Evolutionary conservation across 805 yeast species (phyloP).

Genomic region (Teunomyces cretensis): DNA sequence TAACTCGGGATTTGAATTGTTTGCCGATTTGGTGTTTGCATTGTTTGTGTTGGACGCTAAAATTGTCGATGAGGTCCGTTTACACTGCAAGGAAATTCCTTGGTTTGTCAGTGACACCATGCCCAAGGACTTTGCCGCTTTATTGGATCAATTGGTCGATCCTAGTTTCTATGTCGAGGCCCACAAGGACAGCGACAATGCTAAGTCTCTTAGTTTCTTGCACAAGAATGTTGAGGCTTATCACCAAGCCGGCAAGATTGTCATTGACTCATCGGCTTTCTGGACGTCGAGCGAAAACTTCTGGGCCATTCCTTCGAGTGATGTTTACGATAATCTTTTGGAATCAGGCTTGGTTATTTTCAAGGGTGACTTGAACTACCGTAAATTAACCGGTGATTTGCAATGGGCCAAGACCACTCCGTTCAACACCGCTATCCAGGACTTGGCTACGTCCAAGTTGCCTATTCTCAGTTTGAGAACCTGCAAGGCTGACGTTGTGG

Average conservation of each 20-base stretch:
- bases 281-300: conserved; percentile 85
- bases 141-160: conserved; percentile 58
- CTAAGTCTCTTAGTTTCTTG: conserved; percentile 21
- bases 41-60: conserved; percentile 61
- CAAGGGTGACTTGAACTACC: conserved; percentile 95
- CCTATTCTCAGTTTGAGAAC: conserved; percentile 80
- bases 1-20: conserved; percentile 93
- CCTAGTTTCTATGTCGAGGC: conserved; percentile 49
- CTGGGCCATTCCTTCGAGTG: conserved; percentile 72
- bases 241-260: conserved; percentile 18
- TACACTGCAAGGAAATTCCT: conserved; percentile 89
- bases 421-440: conserved; percentile 68
- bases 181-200: conserved; percentile 16
- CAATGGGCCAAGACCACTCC: conserved; percentile 83
- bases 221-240: conserved; percentile 22
- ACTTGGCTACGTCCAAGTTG: conserved; percentile 61
- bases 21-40: conserved; percentile 72
- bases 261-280: conserved; percentile 56
- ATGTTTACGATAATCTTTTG: conserved; percentile 58
- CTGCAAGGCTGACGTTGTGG: conserved; percentile 94
- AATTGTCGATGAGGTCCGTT: conserved; percentile 60
- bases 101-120: conserved; percentile 98
- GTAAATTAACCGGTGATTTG: conserved; percentile 90
- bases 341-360: conserved; percentile 73
- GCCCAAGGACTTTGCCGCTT: conserved; percentile 69